Evolutionary conservation across 306 rosid genomes (phyloP).

Genomic region (Cicer yamashitae): DNA sequence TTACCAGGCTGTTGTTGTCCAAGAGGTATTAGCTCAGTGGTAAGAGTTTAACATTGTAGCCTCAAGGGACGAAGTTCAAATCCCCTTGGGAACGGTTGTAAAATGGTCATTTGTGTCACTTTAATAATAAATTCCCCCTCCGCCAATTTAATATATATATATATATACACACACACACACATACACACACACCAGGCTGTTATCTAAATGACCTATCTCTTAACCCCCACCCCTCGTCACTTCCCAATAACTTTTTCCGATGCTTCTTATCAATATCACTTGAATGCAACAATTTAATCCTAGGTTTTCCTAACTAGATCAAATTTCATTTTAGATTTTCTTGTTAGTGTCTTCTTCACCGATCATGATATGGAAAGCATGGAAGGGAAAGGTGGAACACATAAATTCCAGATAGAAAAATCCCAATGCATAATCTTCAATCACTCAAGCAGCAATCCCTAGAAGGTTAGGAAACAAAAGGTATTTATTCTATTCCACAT

Average conservation of each 20-base stretch:
- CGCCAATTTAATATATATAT: no score
- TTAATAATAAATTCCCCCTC: no score
- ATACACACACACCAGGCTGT: no score
- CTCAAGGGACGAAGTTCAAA: no score
- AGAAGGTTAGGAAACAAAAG: conserved; percentile 21
- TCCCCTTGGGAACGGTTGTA: no score
- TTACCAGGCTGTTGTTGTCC: not conserved
- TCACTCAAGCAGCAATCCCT: not conserved
- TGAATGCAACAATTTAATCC: not conserved
- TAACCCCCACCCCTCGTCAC: not conserved
- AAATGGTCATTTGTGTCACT: no score
- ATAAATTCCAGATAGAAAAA: conserved; percentile 13
- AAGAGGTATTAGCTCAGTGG: no score
- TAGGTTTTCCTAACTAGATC: not conserved
- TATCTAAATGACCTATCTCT: conserved; percentile 3
- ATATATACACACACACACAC: no score
- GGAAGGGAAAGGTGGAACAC: conserved; percentile 9
- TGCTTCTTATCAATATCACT: conserved; percentile 13
- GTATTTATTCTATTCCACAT: not conserved
- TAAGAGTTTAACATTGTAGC: no score
- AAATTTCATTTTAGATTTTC: not conserved
- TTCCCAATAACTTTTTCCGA: not conserved
- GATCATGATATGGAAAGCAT: conserved; percentile 7
- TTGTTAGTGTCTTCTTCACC: not conserved
- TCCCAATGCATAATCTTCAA: conserved; percentile 16